Conservation (phyloP, 495 filamentous ascomycete genomes). For the Jackrogersella minutella region DNA sequence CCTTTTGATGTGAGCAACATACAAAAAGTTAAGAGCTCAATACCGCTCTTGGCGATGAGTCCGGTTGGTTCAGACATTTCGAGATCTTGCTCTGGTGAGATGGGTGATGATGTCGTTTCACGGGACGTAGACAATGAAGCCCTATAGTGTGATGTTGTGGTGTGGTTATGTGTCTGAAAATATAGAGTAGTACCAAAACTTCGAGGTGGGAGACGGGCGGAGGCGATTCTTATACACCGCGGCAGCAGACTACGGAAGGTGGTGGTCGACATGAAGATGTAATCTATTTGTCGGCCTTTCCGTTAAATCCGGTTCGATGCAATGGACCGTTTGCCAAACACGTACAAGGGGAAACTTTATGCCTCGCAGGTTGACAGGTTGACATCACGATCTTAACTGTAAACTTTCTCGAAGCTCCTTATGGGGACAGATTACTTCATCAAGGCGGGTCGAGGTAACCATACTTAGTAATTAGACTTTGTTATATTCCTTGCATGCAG, state of each 20-base stretch:
- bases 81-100: conserved; percentile 14
- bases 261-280: conserved; percentile 20
- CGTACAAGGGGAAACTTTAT: conserved; percentile 4
- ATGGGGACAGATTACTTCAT: too few relatives aligned
- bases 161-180: neutral
- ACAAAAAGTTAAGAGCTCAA: conserved; percentile 63
- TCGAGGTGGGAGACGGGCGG: conserved; percentile 3
- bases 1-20: neutral
- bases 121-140: conserved; percentile 29
- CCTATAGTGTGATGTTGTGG: neutral
- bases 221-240: conserved; percentile 24
- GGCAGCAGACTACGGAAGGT: conserved; percentile 13
- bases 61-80: conserved; percentile 55
- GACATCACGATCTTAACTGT: too few relatives aligned
- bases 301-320: neutral
- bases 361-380: neutral
- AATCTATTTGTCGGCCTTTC: neutral
- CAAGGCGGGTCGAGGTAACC: too few relatives aligned
- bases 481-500: neutral
- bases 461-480: too few relatives aligned
- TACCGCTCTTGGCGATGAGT: conserved; percentile 62
- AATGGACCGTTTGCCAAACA: neutral
- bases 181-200: neutral
- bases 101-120: neutral
- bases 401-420: neutral